Evolutionary conservation across 495 filamentous ascomycete species (phyloP), one percentile per base, ranked within the genome.

Genomic region (Lichina pygmaea): DNA sequence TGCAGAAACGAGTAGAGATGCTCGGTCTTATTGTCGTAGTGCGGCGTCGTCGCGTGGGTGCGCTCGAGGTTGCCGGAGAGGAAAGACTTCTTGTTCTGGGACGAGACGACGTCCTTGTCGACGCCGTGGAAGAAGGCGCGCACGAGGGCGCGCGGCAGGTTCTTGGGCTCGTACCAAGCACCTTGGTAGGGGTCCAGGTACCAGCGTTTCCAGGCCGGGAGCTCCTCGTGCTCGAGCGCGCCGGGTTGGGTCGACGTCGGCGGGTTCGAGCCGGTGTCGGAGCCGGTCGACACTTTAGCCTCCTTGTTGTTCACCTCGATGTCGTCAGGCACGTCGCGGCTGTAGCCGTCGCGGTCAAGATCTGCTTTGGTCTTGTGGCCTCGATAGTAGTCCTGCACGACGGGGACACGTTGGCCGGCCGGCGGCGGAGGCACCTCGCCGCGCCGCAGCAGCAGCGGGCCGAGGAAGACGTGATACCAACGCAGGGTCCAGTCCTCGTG

Each of bases 1-100:
- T 86, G 79, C 48, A 81, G 59, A 61, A 78, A 82, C 13, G 77
- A 77, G 60, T 76, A 84, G 33, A 69, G 67, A 24, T 40, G 38
- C 38, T 40, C 38, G 15, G 38, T 40, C 17, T 40, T 40, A 4
- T 40, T 40, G 15, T n/a, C 12, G 15, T 40, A 40, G 15, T 40
- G 38, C 38, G 38, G 12, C 2, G 38, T 16, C 2, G 12, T 40
- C 12, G 38, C 38, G 12, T n/a, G 12, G 15, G 15, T 16, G 12
- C 38, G 12, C 38, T n/a, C 17, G 12, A n/a, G 12, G 15, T 16
- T 40, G 2, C 38, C 38, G 12, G 38, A n/a, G 15, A 40, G 12
- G 38, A n/a, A 1, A 3, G 38, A 40, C 38, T n/a, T n/a, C 38
- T n/a, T n/a, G 2, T 40, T 40, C 38, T 40, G 38, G 12, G 15